Evolutionary conservation across 2,329 filamentous ascomycete genomes (phyloP), one percentile per base, ranked within the genome.

Genomic region (Ceratocystis variospora): DNA sequence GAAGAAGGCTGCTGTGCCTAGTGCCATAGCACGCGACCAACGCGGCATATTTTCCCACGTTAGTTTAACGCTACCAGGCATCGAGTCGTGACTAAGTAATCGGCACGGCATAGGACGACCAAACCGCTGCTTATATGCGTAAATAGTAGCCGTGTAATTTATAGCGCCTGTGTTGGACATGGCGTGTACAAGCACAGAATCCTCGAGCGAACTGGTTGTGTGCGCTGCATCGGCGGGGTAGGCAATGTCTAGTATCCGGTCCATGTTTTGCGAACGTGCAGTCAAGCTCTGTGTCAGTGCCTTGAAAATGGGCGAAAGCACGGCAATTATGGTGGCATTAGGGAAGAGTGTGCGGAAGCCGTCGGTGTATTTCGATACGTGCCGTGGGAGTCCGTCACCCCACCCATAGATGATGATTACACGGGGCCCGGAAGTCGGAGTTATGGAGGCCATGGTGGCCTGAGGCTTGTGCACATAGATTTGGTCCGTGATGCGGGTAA

Each of bases 111-210:
- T 72, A 22, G 74, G 69, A 37, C 73, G 68, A 19, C 72, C 73
- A 70, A 76, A 72, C 3, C 70, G 73, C 19, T 77, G 70, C 3
- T 72, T 72, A 71, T 79, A 82, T 0, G 77, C 79, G 68, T 81
- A 76, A 12, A 82, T 70, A 0, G 79, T 77, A 0, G 80, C 77
- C 0, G 79, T 80, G 62, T 77, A 76, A 74, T 79, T 81, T 66
- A 82, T 81, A 17, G 77, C 80, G 15, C 83, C 83, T 0, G 81
- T 83, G 71, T 83, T 85, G 68, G 81, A 84, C 77, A 85, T 82
- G 69, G 75, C 74, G 66, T 84, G 82, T 1, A 81, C 71, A 19
- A 84, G 73, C 12, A 84, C 73, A 4, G 70, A 68, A 1, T 76
- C 73, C 61, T 72, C 71, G 53, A 59, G 53, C 22, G 73, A 68